phyloP scores from a whole-genome alignment of 31 red algal species.

The Porphyra umbilicalis region DNA sequence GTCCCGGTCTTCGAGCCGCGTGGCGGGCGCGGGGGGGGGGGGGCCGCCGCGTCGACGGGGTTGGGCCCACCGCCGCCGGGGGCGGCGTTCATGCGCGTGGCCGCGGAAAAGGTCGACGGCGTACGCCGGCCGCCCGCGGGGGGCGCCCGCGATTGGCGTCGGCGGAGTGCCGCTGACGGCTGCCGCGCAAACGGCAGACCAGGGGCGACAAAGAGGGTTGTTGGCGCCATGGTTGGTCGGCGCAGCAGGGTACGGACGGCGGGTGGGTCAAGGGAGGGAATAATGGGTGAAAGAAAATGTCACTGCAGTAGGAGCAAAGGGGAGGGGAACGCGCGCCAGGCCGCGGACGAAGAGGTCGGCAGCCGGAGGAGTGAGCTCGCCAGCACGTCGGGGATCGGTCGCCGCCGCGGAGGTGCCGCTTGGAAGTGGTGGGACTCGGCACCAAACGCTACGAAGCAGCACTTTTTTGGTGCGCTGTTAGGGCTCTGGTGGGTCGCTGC shows the following conservation, averaged over 20 bases:
- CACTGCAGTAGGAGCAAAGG: background rate
- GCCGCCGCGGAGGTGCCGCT: too few species aligned
- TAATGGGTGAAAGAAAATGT: background rate
- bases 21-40: background rate
- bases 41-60: too few species aligned
- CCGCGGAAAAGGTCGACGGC: background rate
- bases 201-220: background rate
- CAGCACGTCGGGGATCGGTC: too few species aligned
- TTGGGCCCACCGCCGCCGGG: background rate
- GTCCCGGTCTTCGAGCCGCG: slow-evolving; percentile 7
- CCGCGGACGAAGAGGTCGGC: too few species aligned
- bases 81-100: background rate
- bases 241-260: background rate
- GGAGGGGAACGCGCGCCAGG: background rate
- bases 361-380: too few species aligned
- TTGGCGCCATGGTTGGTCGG: background rate
- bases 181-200: background rate
- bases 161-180: background rate
- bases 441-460: too few species aligned
- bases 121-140: background rate
- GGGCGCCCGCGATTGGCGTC: background rate
- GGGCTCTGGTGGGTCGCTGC: too few species aligned
- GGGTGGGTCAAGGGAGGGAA: background rate
- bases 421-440: too few species aligned
- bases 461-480: too few species aligned